Evolutionary conservation across 192 early-diverging fungal species (phyloP).

Genomic region (Chytriomyces confervae): DNA sequence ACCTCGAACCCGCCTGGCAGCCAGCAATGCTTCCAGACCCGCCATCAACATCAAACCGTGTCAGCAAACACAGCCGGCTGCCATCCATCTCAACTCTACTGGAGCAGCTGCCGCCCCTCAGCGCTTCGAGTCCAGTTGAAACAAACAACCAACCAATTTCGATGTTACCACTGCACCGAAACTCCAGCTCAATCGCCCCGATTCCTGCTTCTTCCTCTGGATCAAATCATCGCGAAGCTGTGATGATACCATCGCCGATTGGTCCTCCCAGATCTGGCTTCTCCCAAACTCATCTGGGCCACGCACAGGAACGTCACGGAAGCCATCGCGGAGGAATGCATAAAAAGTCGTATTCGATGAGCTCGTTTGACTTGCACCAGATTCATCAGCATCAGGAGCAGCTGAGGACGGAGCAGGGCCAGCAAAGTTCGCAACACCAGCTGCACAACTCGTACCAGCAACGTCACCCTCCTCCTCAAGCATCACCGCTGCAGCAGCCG

Average conservation of each 20-base stretch:
- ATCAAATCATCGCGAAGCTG: background rate
- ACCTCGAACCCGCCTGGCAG: no score
- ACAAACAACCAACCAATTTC: background rate
- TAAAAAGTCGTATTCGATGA: background rate
- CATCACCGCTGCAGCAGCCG: background rate
- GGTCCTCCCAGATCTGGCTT: background rate
- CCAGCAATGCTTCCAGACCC: background rate
- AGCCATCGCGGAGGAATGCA: background rate
- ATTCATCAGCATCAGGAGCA: background rate
- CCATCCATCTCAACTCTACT: conserved; percentile 2
- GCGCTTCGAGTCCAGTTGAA: background rate
- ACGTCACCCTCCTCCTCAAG: no score
- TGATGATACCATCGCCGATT: background rate
- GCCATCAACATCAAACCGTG: background rate
- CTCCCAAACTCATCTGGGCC: background rate
- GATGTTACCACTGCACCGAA: no score
- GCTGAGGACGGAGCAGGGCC: background rate
- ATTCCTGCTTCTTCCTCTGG: background rate
- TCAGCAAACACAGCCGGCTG: background rate
- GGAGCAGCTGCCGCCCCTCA: background rate
- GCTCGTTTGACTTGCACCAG: background rate
- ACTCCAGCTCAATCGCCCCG: background rate
- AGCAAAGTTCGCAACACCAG: background rate
- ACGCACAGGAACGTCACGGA: background rate
- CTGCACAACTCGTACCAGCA: background rate